Evolutionary conservation across 805 yeast genomes (phyloP).

Genomic region (Zygoascus flipseniorum): DNA sequence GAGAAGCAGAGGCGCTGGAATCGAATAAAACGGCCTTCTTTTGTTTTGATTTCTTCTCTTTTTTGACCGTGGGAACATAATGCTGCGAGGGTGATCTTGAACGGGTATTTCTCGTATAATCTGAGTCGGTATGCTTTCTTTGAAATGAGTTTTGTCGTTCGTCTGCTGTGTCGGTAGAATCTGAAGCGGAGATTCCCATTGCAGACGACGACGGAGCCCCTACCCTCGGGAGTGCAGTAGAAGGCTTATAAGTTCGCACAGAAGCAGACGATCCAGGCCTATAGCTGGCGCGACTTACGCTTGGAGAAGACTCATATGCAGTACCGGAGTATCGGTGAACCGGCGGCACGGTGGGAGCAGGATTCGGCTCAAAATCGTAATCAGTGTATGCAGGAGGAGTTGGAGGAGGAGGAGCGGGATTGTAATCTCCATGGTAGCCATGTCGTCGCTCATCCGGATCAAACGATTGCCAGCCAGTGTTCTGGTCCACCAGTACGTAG

Average conservation of each 20-base stretch:
- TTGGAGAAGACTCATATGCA: not conserved
- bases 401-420: not conserved
- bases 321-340: not conserved
- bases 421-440: not conserved
- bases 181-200: not conserved
- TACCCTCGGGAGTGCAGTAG: too few species aligned
- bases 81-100: not conserved
- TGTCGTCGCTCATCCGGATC: not conserved
- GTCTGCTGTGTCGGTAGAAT: not conserved
- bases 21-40: not conserved
- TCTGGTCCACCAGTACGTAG: too few species aligned
- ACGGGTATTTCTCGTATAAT: not conserved
- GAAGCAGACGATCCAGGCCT: not conserved
- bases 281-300: not conserved
- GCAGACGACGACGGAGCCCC: not conserved
- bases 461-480: too few species aligned
- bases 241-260: too few species aligned
- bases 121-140: not conserved
- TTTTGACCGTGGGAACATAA: not conserved
- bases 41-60: not conserved
- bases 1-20: not conserved
- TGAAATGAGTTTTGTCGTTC: not conserved
- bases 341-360: not conserved
- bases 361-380: not conserved
- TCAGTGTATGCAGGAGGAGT: not conserved